Conservation (phyloP, 2,329 filamentous ascomycete genomes). For the Colletotrichum sp. region DNA sequence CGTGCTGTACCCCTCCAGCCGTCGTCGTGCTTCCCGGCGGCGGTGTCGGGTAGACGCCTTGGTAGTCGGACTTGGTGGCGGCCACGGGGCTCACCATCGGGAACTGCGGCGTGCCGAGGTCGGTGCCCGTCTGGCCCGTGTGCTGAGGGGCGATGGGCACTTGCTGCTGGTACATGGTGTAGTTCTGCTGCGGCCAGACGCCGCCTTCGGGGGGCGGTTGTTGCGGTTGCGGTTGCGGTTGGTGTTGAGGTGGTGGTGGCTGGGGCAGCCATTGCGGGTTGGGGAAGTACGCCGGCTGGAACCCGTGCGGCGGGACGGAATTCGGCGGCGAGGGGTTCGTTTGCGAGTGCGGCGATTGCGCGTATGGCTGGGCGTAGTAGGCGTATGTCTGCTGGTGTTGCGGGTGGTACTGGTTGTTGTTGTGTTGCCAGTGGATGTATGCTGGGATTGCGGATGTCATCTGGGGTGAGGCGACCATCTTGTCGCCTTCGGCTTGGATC, state of each 20-base stretch:
- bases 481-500: constrained; percentile 13
- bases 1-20: background rate
- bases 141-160: constrained; percentile 23
- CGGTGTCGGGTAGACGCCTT: constrained; percentile 3
- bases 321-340: constrained; percentile 12
- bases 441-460: constrained; percentile 17
- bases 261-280: constrained; percentile 13
- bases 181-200: constrained; percentile 21
- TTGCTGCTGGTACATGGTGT: constrained; percentile 24
- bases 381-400: constrained; percentile 15
- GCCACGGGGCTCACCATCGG: constrained; percentile 21
- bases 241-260: background rate
- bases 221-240: background rate
- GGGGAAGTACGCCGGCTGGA: constrained; percentile 18
- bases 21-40: constrained; percentile 3
- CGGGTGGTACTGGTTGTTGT: constrained; percentile 7
- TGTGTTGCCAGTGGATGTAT: constrained; percentile 18
- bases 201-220: constrained; percentile 14
- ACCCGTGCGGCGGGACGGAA: constrained; percentile 11
- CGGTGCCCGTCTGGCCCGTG: constrained; percentile 16
- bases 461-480: constrained; percentile 22
- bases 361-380: constrained; percentile 20
- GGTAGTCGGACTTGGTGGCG: constrained; percentile 13
- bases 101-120: constrained; percentile 19
- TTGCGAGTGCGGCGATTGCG: constrained; percentile 18